phyloP scores from a whole-genome alignment of 768 basidiomycete species.

The Lactifluus echinatus region DNA sequence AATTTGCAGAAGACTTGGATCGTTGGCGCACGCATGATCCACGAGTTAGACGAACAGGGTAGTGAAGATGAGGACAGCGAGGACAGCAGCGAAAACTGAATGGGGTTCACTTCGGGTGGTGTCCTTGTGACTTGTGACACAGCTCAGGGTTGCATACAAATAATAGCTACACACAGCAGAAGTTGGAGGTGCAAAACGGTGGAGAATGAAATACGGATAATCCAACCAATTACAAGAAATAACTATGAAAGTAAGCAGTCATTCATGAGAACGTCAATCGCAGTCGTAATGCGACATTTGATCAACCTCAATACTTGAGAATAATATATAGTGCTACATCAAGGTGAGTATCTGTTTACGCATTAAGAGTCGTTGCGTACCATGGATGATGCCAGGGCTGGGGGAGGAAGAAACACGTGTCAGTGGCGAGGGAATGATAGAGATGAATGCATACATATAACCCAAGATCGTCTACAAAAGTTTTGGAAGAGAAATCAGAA shows the following conservation, averaged over 20 bases:
- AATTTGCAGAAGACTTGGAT: slow-evolving; percentile 62
- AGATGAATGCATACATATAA: slow-evolving; percentile 49
- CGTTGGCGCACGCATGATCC: slow-evolving; percentile 64
- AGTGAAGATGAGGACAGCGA: slow-evolving; percentile 35
- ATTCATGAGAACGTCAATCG: not conserved
- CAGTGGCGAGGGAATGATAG: not conserved
- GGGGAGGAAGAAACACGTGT: slow-evolving; percentile 6
- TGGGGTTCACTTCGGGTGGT: not conserved
- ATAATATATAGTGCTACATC: slow-evolving; percentile 68
- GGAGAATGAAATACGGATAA: too few species aligned
- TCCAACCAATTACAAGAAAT: not conserved
- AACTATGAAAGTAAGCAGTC: not conserved
- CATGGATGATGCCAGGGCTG: slow-evolving; percentile 76
- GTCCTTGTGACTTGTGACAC: not conserved
- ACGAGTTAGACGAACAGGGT: slow-evolving; percentile 75
- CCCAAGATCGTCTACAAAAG: slow-evolving; percentile 51
- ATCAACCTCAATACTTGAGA: slow-evolving; percentile 53
- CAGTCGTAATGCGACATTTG: not conserved
- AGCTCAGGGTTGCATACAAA: too few species aligned
- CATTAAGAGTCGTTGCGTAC: slow-evolving; percentile 25
- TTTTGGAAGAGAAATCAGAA: not conserved
- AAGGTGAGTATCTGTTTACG: not conserved
- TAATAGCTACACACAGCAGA: not conserved
- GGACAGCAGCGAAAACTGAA: slow-evolving; percentile 23
- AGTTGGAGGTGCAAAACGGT: too few species aligned